Evolutionary conservation across 2,329 filamentous ascomycete species (phyloP), one percentile per base, ranked within the genome.

Genomic region (Penicillium sp.): DNA sequence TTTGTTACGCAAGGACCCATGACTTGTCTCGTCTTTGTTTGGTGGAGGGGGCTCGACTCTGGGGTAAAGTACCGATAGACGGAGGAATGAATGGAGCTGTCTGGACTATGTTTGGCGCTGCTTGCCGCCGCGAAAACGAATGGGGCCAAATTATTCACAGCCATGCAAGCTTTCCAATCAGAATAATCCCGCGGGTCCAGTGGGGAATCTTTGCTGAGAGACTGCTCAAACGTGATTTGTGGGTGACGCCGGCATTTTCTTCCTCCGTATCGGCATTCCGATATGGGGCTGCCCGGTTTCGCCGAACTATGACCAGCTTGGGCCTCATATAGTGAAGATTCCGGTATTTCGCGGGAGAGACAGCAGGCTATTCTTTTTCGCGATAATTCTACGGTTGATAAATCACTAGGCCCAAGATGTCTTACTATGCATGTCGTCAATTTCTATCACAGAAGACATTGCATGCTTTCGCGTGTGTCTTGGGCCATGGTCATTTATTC

Each of bases 211-310:
- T 36, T 31, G 48, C 36, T 59, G 54, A 51, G 52, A 47, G 57
- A 56, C 57, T 39, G 14, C n/a, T 32, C 48, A 3, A 7, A 10
- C 54, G 14, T 56, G 45, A 60, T 54, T 60, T 56, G 58, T 41
- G 54, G 56, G 48, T 40, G 48, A 53, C 50, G 51, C 57, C 51
- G 50, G 38, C 36, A 21, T 52, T 56, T 39, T 53, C 54, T 54
- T 55, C 55, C 50, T 58, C 58, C 60, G 58, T 31, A 60, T 59
- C 58, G 58, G 60, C 58, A 57, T 62, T 57, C 58, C 58, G 60
- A 59, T 46, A 34, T 44, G 44, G 45, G 18, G 40, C 42, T 53
- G 38, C 48, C 57, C 57, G 57, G 44, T 60, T 48, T 58, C 57
- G 59, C 57, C 59, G 51, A 57, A 39, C 22, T 40, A 44, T 44